Base-by-base conservation (phyloP, 1,284 basidiomycete species). In the Boletus mariae region DNA sequence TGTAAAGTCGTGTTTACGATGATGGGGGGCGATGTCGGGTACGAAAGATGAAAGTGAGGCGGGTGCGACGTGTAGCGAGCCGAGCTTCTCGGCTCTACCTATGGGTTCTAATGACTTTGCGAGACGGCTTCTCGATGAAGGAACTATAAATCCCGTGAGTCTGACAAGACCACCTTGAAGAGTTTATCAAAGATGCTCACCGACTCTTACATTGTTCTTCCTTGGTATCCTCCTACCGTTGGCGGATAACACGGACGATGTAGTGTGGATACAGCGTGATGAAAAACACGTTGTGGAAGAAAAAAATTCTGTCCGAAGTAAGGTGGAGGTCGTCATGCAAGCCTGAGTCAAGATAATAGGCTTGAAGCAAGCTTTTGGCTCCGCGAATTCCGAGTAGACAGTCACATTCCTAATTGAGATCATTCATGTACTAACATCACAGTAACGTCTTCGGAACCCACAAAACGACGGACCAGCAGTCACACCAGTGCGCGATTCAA, bases 1-100 rank as follows among this genome's bases (percentile, higher is more conserved):
- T 0, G 76, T 65, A 66, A 90, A 90, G 12, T 43, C 25, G 32
- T 25, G 41, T 47, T 49, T 58, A 12, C 38, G 20, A 20, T 20
- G 47, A 51, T 73, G 73, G 4, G 71, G 72, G 7, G 52, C 59
- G 4, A 28, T 1, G 25, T 73, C 70, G 11, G 71, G 67, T 5
- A 40, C 29, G 26, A 67, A 69, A 2, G 62, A 42, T 0, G 53
- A 47, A 37, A 53, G 59, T 10, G 58, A 20, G 17, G 52, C 29
- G 12, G 64, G 62, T 13, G 71, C 72, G 20, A 73, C 64, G 34
- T 75, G 71, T 6, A 70, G 52, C 11, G 59, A 67, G 11, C 68
- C 70, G 10, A 64, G 57, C 37, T 59, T 68, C 38, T 68, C 68
- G 12, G 62, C 61, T 52, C 41, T 61, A 11, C 59, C 63, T 25